Evolutionary conservation across 2,329 filamentous ascomycete species (phyloP), one percentile per base, ranked within the genome.

Genomic region (Penicillium sp.): DNA sequence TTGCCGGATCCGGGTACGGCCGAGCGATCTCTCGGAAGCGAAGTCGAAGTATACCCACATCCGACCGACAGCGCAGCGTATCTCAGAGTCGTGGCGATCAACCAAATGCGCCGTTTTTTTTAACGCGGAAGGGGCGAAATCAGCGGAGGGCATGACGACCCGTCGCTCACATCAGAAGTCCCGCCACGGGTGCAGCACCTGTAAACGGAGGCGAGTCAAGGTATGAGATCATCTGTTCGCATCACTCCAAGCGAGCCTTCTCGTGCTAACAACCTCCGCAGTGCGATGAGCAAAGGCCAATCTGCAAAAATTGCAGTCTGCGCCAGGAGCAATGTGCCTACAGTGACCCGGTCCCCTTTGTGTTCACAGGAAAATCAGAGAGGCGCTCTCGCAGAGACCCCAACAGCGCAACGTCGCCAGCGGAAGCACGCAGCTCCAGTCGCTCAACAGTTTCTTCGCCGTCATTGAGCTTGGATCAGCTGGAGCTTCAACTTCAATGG

Each of bases 171-270:
- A 57, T 33, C 39, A 42, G 7, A 57, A 57, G 36, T 57, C 54
- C 13, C 41, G 53, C n/a, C 48, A 52, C 32, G 54, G 54, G 8
- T 57, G 54, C 30, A 47, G 30, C 14, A 47, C 37, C 10, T 57
- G 54, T 33, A 57, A 57, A 18, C 45, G 42, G 10, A 46, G 54
- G 28, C 36, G 53, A 33, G 54, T 57, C 7, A 57, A 56, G 47
- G 54, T 57, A 39, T 15, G 38, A 23, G 9, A 31, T 21, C 8
- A 7, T 11, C 14, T 13, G 13, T 16, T 19, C 13, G 10, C 8
- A 10, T 18, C 6, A 33, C 28, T 10, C 28, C 15, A 11, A 8
- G 3, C 11, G 26, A 17, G 23, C 19, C 28, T 23, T 23, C 7
- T 23, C 21, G 7, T 23, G 11, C 11, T 7, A 27, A 26, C 8